These are phyloP conservation scores for Potentilla sterilis DNA, from an alignment of 306 rosid species.

Conservation along the genomic window DNA sequence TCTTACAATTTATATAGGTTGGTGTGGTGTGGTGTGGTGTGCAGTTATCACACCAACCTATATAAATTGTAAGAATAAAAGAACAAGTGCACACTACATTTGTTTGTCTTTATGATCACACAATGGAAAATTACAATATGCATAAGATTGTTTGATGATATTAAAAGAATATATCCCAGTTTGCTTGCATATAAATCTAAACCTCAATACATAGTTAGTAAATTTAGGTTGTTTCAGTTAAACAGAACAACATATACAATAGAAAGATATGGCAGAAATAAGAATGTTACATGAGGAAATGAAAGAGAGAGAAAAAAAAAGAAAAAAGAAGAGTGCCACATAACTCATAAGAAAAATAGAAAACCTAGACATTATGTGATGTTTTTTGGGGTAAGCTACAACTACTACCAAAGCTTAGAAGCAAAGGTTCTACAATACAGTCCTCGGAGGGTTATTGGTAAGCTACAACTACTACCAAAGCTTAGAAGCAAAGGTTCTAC, in stretches of 20 bases:
- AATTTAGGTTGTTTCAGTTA: not conserved
- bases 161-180: not conserved
- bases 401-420: not conserved
- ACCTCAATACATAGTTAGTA: not conserved
- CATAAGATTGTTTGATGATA: too few relatives aligned
- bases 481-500: not conserved
- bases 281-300: not conserved
- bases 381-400: not conserved
- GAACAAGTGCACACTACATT: too few relatives aligned
- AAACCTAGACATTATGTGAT: not conserved
- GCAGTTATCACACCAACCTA: not conserved
- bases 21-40: too few relatives aligned
- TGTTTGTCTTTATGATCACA: too few relatives aligned
- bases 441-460: too few relatives aligned
- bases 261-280: not conserved
- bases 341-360: not conserved
- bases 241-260: not conserved
- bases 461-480: too few relatives aligned
- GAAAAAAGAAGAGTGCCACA: not conserved
- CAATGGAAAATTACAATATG: too few relatives aligned
- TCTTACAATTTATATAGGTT: not conserved
- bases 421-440: not conserved
- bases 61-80: too few relatives aligned
- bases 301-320: not conserved
- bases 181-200: not conserved